Evolutionary conservation across 371 early-diverging fungal species (phyloP), one percentile per base, ranked within the genome.

Genomic region (Basidiobolus meristosporus): DNA sequence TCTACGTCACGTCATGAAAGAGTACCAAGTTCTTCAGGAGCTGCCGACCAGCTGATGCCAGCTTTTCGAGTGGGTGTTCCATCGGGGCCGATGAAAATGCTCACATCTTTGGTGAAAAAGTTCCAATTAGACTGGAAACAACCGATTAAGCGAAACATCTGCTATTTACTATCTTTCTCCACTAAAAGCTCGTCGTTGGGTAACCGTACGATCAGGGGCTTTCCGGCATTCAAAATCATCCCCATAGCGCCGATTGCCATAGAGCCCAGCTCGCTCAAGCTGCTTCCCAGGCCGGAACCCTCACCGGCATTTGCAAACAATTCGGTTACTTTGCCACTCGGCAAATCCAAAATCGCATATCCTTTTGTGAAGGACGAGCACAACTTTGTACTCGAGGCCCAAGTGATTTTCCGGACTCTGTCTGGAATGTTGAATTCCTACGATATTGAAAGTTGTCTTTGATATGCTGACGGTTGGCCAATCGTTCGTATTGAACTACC

Each of bases 21-120:
- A 47, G 33, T 53, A 65, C 75, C 74, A 43, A 80, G 64, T 36
- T 68, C 72, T 40, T 76, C 76, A 2, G 83, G 83, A 2, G 67
- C 48, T n/a, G 69, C 73, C 16, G 75, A 63, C 85, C 85, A 84
- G 38, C 77, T 73, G 34, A 80, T 73, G 7, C 77, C 78, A 2
- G 62, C 63, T 43, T 77, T 77, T 3, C 73, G 69, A 19, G 71
- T 68, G 11, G 76, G 70, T 7, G 55, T 62, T 2, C 78, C 79
- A 44, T 80, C 73, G 31, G 71, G 44, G 2, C 72, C 75, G 17
- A 80, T 57, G 52, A 76, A 77, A n/a, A 79, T 71, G 34, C 77
- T 77, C 2, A 69, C 59, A 46, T 77, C 77, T 77, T n/a, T n/a
- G n/a, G n/a, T n/a, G n/a, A n/a, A 42, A 1, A 30, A 12, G 7